phyloP scores from a whole-genome alignment of 805 yeast species.

The Kazachstania martiniae region DNA sequence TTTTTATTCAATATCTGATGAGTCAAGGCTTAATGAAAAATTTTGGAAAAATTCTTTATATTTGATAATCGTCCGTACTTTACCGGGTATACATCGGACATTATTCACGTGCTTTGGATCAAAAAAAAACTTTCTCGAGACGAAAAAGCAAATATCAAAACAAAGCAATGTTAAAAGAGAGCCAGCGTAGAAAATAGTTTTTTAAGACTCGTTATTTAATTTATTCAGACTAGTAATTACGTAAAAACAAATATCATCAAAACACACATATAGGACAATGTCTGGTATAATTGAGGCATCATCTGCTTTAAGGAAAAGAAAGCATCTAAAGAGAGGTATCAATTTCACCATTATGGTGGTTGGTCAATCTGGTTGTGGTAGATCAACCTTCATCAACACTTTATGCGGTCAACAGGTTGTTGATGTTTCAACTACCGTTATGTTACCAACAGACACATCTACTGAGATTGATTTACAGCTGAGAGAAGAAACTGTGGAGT shows the following conservation, averaged over 20 bases:
- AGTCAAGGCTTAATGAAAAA: no score
- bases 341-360: slow-evolving; percentile 80
- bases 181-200: neutral
- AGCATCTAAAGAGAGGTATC: slow-evolving; percentile 71
- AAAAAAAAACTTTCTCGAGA: no score
- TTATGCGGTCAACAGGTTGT: slow-evolving; percentile 83
- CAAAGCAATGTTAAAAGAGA: no score
- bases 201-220: neutral
- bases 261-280: slow-evolving; percentile 29
- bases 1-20: no score
- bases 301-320: slow-evolving; percentile 57
- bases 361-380: slow-evolving; percentile 80
- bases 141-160: no score
- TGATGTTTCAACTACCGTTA: slow-evolving; percentile 52
- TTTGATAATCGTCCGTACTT: no score
- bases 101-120: no score
- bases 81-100: no score
- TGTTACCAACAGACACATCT: slow-evolving; percentile 40
- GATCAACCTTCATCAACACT: slow-evolving; percentile 88
- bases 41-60: no score
- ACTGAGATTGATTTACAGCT: slow-evolving; percentile 46
- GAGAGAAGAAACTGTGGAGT: slow-evolving; percentile 71
- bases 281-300: slow-evolving; percentile 40
- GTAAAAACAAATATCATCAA: no score
- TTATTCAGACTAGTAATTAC: no score